Evolutionary conservation across 768 basidiomycete species (phyloP).

Genomic region (Suillus fuscotomentosus): DNA sequence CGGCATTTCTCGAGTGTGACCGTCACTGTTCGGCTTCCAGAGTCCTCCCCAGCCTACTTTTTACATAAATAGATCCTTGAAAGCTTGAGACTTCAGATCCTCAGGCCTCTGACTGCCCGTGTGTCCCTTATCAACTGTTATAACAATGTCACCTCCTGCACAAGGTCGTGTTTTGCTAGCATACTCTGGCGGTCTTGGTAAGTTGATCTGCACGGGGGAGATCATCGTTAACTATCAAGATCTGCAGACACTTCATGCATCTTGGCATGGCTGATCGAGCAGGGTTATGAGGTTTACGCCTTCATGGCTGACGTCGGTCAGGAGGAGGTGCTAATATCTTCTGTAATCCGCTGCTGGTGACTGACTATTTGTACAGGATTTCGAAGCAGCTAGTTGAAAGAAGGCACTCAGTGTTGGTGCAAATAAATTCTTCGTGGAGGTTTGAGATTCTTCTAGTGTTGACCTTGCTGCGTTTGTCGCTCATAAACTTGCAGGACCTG

Average conservation of each 20-base stretch:
- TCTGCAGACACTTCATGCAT: constrained; percentile 94
- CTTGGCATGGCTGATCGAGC: constrained; percentile 97
- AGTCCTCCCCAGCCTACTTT: neutral
- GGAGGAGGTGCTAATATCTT: constrained; percentile 59
- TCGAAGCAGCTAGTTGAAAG: constrained; percentile 82
- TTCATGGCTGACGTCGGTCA: constrained; percentile 98
- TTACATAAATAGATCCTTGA: neutral
- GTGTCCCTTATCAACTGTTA: neutral
- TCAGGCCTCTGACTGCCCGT: neutral
- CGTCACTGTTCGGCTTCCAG: neutral
- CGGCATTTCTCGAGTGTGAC: too few relatives aligned
- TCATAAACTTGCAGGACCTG: constrained; percentile 62
- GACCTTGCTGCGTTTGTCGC: neutral
- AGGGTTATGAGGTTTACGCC: constrained; percentile 95
- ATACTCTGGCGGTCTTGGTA: constrained; percentile 97
- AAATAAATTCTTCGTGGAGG: constrained; percentile 93
- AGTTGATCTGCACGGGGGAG: constrained; percentile 27
- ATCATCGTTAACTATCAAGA: constrained; percentile 5
- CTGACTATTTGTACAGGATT: constrained; percentile 59
- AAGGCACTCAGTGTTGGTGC: constrained; percentile 93
- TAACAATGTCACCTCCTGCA: neutral
- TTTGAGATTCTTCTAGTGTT: constrained; percentile 24
- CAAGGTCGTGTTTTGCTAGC: constrained; percentile 91
- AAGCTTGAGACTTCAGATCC: neutral
- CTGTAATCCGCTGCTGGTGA: neutral